These are phyloP conservation scores for Pseudoneurospora amorphoporcata DNA, from an alignment of 495 filamentous ascomycete genomes.

Conservation along the genomic window DNA sequence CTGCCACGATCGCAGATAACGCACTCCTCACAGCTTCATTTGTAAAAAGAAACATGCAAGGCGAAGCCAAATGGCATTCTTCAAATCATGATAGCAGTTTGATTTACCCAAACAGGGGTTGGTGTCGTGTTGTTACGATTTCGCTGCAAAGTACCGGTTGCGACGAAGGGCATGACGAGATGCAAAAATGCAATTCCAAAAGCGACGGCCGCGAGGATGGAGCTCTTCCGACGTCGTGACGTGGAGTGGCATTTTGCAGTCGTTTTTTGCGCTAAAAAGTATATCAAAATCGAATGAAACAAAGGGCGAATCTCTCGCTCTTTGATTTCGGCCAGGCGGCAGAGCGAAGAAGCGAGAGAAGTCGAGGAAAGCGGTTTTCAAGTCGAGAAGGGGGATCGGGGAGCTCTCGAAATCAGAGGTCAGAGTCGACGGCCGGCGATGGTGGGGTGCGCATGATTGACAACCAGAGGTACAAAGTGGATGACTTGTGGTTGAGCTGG, in stretches of 20 bases:
- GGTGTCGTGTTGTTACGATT: conserved; percentile 19
- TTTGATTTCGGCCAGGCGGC: conserved; percentile 4
- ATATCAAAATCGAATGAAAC: conserved; percentile 10
- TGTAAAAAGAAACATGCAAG: conserved; percentile 1
- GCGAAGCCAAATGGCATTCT: conserved; percentile 15
- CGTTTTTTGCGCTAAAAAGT: conserved; percentile 9
- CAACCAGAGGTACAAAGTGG: conserved; percentile 27
- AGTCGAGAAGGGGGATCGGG: conserved; percentile 14
- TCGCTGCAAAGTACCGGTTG: conserved; percentile 17
- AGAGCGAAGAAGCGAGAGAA: conserved; percentile 23
- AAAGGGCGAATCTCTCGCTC: not conserved
- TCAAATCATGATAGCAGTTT: conserved; percentile 10
- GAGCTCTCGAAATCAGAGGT: conserved; percentile 29
- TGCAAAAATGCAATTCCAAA: conserved; percentile 18
- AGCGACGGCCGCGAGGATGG: not conserved
- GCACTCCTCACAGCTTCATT: not conserved
- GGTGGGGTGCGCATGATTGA: conserved; percentile 28
- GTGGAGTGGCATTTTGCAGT: not conserved
- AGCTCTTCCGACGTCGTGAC: not conserved
- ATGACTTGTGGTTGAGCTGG: conserved; percentile 24
- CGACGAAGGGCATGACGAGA: conserved; percentile 10
- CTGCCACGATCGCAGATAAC: not conserved
- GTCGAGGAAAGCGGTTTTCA: conserved; percentile 6
- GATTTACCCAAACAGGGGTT: conserved; percentile 23
- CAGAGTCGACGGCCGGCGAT: conserved; percentile 10